phyloP scores from a whole-genome alignment of 768 basidiomycete species.

The Psilocybe tampanensis region DNA sequence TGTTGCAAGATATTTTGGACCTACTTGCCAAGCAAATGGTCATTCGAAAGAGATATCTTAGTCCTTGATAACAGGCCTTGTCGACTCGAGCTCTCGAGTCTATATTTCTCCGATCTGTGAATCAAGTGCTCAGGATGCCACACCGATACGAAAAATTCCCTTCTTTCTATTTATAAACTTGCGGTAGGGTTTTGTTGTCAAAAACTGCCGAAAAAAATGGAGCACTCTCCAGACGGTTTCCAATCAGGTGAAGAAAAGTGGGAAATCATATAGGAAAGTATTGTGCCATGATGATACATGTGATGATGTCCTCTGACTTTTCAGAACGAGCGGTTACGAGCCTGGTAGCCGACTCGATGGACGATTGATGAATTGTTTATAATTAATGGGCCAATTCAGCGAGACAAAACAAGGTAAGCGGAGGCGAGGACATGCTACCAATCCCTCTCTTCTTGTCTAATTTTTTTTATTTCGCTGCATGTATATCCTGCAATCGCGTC shows the following conservation, averaged over 20 bases:
- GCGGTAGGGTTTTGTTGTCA: background rate
- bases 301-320: constrained; percentile 2
- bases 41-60: too few relatives aligned
- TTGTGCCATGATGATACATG: background rate
- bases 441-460: too few relatives aligned
- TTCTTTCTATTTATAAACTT: background rate
- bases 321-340: background rate
- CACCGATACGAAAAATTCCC: background rate
- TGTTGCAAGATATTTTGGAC: background rate
- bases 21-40: too few relatives aligned
- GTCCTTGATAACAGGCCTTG: background rate
- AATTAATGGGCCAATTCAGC: too few relatives aligned
- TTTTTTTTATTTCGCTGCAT: too few relatives aligned
- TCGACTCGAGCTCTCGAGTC: background rate
- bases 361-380: background rate
- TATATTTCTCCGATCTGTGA: constrained; percentile 7
- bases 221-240: background rate
- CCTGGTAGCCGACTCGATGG: background rate
- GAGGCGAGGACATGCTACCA: too few relatives aligned
- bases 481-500: too few relatives aligned
- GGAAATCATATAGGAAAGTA: background rate
- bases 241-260: background rate
- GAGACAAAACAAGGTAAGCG: too few relatives aligned
- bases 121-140: constrained; percentile 1
- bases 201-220: background rate